These are phyloP conservation scores for Heliamphora exappendiculata DNA, from an alignment of 148 eudicot species.

Conservation along the genomic window DNA sequence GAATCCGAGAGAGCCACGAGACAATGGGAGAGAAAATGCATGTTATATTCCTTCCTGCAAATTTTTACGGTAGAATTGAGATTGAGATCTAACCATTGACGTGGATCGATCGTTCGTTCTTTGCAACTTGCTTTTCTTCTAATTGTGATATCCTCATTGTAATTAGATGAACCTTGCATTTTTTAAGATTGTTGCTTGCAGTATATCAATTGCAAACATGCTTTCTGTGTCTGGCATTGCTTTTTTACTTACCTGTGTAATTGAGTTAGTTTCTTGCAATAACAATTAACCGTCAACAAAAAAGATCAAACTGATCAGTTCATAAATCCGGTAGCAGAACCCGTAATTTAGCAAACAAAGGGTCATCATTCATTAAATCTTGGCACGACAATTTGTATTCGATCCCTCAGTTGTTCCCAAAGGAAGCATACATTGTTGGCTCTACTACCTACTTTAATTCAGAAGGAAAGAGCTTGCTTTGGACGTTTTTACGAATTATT, in stretches of 20 bases:
- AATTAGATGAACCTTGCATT: neutral
- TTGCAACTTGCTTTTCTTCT: slow-evolving; percentile 7
- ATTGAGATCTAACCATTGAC: slow-evolving; percentile 11
- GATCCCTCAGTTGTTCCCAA: neutral
- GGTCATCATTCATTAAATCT: neutral
- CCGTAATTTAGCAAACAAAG: no score
- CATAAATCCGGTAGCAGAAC: no score
- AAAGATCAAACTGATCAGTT: no score
- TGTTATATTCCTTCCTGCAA: neutral
- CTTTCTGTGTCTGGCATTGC: neutral
- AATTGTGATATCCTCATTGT: neutral
- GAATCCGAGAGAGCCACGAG: neutral
- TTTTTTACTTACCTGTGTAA: neutral
- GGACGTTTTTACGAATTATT: no score
- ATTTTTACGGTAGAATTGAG: slow-evolving; percentile 3
- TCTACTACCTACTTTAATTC: no score
- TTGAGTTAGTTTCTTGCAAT: neutral
- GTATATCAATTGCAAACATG: neutral
- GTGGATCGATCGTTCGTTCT: slow-evolving; percentile 7
- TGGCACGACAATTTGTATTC: neutral
- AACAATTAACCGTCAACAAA: neutral
- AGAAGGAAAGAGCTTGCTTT: no score
- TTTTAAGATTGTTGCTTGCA: slow-evolving; percentile 3
- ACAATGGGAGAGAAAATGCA: neutral
- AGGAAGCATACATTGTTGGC: no score